Evolutionary conservation across 345 rosid genomes (phyloP).

Genomic region (Anacardium occidentale): DNA sequence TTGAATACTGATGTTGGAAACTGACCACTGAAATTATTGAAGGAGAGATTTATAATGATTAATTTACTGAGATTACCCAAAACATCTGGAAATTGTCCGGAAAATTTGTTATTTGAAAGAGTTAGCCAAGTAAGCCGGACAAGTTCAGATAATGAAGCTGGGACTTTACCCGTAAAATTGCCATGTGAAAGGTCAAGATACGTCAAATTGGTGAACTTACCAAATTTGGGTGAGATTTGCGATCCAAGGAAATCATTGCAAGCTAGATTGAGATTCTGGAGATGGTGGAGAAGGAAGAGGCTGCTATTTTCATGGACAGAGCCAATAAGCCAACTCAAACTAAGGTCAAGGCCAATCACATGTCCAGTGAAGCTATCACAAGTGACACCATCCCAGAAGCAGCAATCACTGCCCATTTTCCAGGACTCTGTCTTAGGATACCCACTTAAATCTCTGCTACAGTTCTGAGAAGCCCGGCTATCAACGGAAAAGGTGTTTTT

Average conservation of each 20-base stretch:
- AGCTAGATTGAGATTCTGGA: slow-evolving; percentile 30
- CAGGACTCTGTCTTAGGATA: too few species aligned
- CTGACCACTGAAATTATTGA: too few species aligned
- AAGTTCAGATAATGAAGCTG: slow-evolving; percentile 12
- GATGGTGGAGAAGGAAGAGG: slow-evolving; percentile 23
- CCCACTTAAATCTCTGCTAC: too few species aligned
- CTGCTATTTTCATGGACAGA: slow-evolving; percentile 13
- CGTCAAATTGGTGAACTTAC: slow-evolving; percentile 3
- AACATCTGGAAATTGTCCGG: too few species aligned
- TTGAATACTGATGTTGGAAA: too few species aligned
- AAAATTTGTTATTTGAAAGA: background rate
- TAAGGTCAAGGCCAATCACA: too few species aligned
- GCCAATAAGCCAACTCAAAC: background rate
- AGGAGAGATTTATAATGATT: too few species aligned
- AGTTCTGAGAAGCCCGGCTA: too few species aligned
- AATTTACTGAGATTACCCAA: too few species aligned
- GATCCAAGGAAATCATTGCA: slow-evolving; percentile 17
- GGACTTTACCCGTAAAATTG: background rate
- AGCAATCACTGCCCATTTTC: too few species aligned
- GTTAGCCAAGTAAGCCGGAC: slow-evolving; percentile 5
- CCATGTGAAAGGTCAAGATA: slow-evolving; percentile 19
- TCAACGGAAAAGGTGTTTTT: background rate
- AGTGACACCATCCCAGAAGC: too few species aligned
- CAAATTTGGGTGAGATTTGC: slow-evolving; percentile 1
- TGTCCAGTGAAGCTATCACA: too few species aligned